phyloP scores from a whole-genome alignment of 345 rosid genomes.

The Populus euphratica region DNA sequence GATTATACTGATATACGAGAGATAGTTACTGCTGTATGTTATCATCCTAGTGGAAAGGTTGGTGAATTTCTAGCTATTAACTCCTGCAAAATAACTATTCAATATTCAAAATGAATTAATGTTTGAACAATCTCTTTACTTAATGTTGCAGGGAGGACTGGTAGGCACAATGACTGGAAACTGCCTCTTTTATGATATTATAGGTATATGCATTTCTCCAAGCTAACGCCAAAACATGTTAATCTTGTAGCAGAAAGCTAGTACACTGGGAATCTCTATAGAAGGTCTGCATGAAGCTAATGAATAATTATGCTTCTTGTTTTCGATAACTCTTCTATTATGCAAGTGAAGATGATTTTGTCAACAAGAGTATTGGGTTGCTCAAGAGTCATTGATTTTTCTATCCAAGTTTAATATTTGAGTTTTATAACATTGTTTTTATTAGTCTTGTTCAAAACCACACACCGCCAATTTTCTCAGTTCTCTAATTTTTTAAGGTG shows the following conservation, averaged over 20 bases:
- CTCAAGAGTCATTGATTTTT: neutral
- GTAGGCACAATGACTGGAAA: slow-evolving; percentile 70
- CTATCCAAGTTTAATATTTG: neutral
- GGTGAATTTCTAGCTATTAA: slow-evolving; percentile 2
- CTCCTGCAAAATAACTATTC: neutral
- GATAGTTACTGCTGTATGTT: slow-evolving; percentile 69
- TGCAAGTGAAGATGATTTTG: neutral
- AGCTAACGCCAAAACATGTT: slow-evolving; percentile 4
- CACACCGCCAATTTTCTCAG: neutral
- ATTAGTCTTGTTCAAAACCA: neutral
- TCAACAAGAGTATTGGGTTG: neutral
- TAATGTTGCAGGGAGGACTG: slow-evolving; percentile 48
- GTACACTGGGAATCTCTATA: neutral
- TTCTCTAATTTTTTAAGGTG: neutral
- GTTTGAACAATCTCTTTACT: slow-evolving; percentile 14
- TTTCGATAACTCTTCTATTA: neutral
- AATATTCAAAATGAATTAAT: neutral
- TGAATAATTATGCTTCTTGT: neutral
- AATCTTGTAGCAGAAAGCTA: neutral
- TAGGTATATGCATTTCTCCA: slow-evolving; percentile 46
- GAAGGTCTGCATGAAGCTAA: neutral
- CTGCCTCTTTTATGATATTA: slow-evolving; percentile 52
- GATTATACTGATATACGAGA: slow-evolving; percentile 61
- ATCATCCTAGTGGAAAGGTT: slow-evolving; percentile 66
- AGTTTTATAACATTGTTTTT: neutral